Base-by-base conservation (phyloP, 768 basidiomycete species). In the Mycena galericulata region DNA sequence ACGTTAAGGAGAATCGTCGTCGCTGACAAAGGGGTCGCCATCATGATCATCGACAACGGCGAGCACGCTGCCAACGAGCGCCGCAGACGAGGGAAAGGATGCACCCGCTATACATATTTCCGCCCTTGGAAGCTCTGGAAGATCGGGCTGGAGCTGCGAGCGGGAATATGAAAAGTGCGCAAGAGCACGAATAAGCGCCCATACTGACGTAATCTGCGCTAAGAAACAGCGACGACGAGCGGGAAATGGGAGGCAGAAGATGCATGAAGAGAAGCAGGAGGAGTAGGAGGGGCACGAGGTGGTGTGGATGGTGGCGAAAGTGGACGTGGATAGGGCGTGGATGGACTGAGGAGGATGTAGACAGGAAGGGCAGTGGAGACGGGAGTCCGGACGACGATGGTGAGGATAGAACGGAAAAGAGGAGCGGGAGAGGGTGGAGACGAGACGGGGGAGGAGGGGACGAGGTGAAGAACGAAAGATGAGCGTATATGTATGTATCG, bases 141-240 rank as follows among this genome's bases (percentile, higher is more conserved):
- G 40, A 58, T 58, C 43, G 56, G 43, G 56, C 26, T 58, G 55
- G 26, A 58, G n/a, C 56, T 45, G 56, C 56, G 43, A 58, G 56
- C 41, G 56, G 27, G 41, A 58, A 58, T 24, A 56, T 41, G 56
- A 43, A 45, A 58, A 58, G 56, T 45, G 41, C 56, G 43, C 29
- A 29, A 41, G 55, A 56, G 55, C n/a, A 20, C 41, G 26, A 17
- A 58, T 58, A 32, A 58, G 41, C 55, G 55, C 55, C 55, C 55
- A 56, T 56, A 40, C 55, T 56, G 55, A 56, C 55, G 55, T 56
- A 56, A 56, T 41, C 38, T 38, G 55, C 38, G 55, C 55, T 56
- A 56, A 56, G 40, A 41, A 56, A 27, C 20, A 40, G 29, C 55
- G 40, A 26, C 55, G 40, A 56, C 55, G 40, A 56, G 55, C 26